phyloP scores from a whole-genome alignment of 768 basidiomycete genomes.

The Auricularia sp. region DNA sequence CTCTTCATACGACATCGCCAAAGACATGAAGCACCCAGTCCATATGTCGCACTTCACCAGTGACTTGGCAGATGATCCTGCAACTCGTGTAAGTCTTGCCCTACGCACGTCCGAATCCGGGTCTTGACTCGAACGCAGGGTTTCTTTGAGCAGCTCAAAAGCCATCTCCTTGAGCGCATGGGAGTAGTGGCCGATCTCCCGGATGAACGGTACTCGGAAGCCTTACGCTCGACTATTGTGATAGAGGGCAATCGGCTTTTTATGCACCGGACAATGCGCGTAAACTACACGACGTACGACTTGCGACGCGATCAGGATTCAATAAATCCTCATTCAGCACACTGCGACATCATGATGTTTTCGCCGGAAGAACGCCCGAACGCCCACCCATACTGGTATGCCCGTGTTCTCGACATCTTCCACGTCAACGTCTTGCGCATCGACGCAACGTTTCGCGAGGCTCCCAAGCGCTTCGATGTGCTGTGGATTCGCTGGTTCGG shows the following conservation, averaged over 20 bases:
- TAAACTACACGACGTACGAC: conserved; percentile 19
- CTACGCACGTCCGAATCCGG: too few relatives aligned
- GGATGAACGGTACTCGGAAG: conserved; percentile 8
- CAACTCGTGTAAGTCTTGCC: too few relatives aligned
- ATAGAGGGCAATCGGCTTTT: conserved; percentile 12
- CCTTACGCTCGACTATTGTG: conserved; percentile 5
- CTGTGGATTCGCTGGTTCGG: conserved; percentile 9
- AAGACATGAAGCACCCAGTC: not conserved
- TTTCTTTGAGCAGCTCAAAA: not conserved
- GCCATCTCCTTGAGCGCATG: not conserved
- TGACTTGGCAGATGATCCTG: too few relatives aligned
- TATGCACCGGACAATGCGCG: conserved; percentile 8
- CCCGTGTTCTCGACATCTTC: conserved; percentile 4
- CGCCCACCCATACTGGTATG: conserved; percentile 12
- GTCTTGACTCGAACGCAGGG: not conserved
- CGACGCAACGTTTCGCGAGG: not conserved
- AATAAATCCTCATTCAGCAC: conserved; percentile 12
- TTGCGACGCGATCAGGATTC: conserved; percentile 9
- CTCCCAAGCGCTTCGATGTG: not conserved
- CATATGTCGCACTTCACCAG: too few relatives aligned
- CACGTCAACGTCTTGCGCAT: conserved; percentile 1
- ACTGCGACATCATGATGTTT: conserved; percentile 15
- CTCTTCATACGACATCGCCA: not conserved
- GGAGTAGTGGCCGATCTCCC: not conserved
- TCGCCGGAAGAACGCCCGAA: conserved; percentile 7